Evolutionary conservation across 176 grass and related monocot species (phyloP), one percentile per base, ranked within the genome.

Genomic region (Musa beccarii): DNA sequence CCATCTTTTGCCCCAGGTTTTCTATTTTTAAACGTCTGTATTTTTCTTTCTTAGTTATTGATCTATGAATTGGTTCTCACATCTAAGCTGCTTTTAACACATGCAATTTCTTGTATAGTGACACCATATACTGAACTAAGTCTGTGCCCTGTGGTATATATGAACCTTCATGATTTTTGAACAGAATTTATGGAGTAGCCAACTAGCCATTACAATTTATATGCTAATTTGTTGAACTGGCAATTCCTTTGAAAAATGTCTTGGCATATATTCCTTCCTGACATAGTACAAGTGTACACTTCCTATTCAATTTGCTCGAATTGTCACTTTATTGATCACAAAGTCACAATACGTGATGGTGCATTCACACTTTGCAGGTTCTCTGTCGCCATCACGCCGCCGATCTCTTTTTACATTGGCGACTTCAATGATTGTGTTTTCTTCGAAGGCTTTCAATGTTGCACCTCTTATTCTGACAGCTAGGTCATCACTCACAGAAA

Each of bases 381-480:
- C 83, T 52, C 66, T 98, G 24, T 76, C 86, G 55, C 88, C 95
- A 52, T 87, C 88, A 67, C 88, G 90, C 49, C 72, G 86, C 68
- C 90, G 90, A 51, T 98, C 95, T 66, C 78, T 98, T 79, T 93
- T 98, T 77, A 93, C 95, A 50, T 68, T 89, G 86, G 90, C 95
- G 76, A 98, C 90, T 69, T 86, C 88, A 22, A 98, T 98, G 95
- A 77, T 91, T 51, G 84, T 98, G 28, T 98, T 98, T 78, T 93
- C 89, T 26, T 89, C 95, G 9, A 98, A 91, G 89, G 95, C 95
- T 87, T 98, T 91, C 82, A 89, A 84, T 68, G 15, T 98, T 85
- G 64, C 80, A 19, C 80, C 88, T 71, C 88, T 98, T 62, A 87
- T 94, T 81, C 88, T 84, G 16, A 83, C 89, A 80, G 83, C 86